Evolutionary conservation across 2,329 filamentous ascomycete species (phyloP).

Genomic region (Juglanconis juglandina): DNA sequence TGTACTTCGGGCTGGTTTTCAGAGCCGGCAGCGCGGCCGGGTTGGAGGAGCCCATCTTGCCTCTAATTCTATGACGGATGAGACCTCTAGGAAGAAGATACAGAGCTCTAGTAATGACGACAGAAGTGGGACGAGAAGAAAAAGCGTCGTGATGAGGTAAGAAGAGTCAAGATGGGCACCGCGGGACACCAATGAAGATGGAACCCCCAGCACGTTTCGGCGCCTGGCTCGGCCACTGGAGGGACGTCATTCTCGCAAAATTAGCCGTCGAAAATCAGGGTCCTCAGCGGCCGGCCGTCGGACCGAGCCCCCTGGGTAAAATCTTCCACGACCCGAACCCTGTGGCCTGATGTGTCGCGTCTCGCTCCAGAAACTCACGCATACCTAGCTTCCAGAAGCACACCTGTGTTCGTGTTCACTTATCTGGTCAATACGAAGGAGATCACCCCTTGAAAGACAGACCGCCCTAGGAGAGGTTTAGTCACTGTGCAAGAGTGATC

Average conservation of each 20-base stretch:
- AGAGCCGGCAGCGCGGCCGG: conserved; percentile 52
- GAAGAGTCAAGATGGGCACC: not conserved
- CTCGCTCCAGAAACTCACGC: no score
- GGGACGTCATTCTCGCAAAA: conserved; percentile 13
- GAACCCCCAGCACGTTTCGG: conserved; percentile 13
- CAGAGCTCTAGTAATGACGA: not conserved
- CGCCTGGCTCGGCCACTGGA: conserved; percentile 7
- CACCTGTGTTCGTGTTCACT: no score
- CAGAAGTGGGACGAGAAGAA: not conserved
- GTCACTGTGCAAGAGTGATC: no score
- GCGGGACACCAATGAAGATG: not conserved
- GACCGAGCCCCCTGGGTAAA: not conserved
- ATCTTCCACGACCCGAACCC: not conserved
- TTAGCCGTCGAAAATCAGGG: not conserved
- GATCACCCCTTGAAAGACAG: no score
- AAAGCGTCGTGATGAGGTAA: not conserved
- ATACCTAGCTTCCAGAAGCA: no score
- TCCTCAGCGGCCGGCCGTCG: conserved; percentile 5
- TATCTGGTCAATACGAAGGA: no score
- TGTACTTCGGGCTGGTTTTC: conserved; percentile 73
- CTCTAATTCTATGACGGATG: not conserved
- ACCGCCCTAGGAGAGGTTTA: no score
- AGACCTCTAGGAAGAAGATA: not conserved
- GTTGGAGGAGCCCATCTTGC: conserved; percentile 39
- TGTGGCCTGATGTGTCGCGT: no score